These are phyloP conservation scores for Capsella bursapastoris DNA, from an alignment of 345 rosid species.

Conservation along the genomic window DNA sequence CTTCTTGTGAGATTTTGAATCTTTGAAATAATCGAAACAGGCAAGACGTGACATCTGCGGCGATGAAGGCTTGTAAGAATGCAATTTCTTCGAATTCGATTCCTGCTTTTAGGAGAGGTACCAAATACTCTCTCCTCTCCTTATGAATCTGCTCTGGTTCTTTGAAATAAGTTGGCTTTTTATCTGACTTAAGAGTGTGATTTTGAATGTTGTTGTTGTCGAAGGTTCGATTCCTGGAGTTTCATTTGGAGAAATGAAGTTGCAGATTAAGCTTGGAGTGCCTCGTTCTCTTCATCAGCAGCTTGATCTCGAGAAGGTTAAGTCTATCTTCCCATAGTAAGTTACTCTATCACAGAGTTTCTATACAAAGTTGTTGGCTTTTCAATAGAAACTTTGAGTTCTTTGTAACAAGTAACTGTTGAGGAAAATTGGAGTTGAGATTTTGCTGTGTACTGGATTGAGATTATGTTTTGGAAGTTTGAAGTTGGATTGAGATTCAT, in stretches of 20 bases:
- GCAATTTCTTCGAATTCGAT: conserved; percentile 94
- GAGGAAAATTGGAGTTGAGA: neutral
- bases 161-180: neutral
- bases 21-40: conserved; percentile 37
- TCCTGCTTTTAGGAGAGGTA: conserved; percentile 91
- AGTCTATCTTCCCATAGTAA: conserved; percentile 91
- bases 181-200: neutral
- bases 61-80: conserved; percentile 86
- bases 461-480: conserved; percentile 1
- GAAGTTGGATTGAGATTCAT: neutral
- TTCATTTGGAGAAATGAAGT: conserved; percentile 83
- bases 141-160: neutral
- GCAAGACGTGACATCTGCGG: conserved; percentile 83
- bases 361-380: neutral
- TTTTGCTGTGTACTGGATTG: neutral
- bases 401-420: neutral
- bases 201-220: conserved; percentile 35
- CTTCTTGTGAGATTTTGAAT: conserved; percentile 19
- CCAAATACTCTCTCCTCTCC: neutral
- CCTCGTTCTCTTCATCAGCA: conserved; percentile 78
- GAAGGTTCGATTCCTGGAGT: conserved; percentile 94
- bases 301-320: conserved; percentile 70
- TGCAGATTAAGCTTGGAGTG: conserved; percentile 85
- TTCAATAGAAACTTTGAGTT: conserved; percentile 4
- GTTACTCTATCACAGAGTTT: conserved; percentile 31